Percentiles rank a stretch among this genome's conserved stretches.
phyloP scores from a whole-genome alignment of 306 rosid genomes.

The Canavalia gladiata region DNA sequence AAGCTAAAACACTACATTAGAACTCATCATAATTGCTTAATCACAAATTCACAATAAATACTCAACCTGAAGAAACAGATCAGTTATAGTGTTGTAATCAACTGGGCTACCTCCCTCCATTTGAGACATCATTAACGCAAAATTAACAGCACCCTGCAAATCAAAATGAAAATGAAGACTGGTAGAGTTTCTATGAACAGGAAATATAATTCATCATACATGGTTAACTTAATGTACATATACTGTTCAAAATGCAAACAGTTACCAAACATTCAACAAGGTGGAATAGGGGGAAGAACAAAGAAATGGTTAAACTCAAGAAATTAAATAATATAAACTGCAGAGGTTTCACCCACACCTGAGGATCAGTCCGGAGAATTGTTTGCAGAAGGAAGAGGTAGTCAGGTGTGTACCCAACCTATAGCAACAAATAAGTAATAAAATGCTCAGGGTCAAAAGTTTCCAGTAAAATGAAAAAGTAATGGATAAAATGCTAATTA shows the following conservation, averaged over 20 bases:
- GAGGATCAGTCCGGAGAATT: constrained; percentile 97
- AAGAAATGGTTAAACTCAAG: constrained; percentile 27
- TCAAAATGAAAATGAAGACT: constrained; percentile 45
- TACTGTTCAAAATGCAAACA: constrained; percentile 26
- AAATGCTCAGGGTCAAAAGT: constrained; percentile 46
- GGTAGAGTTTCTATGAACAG: constrained; percentile 2
- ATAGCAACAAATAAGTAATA: constrained; percentile 52
- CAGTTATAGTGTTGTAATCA: constrained; percentile 98
- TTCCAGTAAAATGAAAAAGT: constrained; percentile 32
- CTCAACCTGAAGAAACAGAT: constrained; percentile 97
- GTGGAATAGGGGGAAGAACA: constrained; percentile 28
- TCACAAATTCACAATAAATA: constrained; percentile 28
- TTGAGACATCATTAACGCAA: constrained; percentile 99
- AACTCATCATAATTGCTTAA: constrained; percentile 33
- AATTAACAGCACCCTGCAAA: constrained; percentile 96
- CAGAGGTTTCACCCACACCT: constrained; percentile 63
- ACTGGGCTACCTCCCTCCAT: constrained; percentile 99
- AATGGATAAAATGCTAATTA: constrained; percentile 11
- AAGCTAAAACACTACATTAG: constrained; percentile 35
- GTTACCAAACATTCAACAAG: constrained; percentile 13
- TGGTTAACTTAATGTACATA: constrained; percentile 12
- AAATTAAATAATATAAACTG: constrained; percentile 29
- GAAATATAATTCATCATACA: neutral
- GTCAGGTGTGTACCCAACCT: constrained; percentile 99
- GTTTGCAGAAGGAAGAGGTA: constrained; percentile 97